Evolutionary conservation across 176 grass and related monocot genomes (phyloP), one percentile per base, ranked within the genome.

Genomic region (Themeda triandra): DNA sequence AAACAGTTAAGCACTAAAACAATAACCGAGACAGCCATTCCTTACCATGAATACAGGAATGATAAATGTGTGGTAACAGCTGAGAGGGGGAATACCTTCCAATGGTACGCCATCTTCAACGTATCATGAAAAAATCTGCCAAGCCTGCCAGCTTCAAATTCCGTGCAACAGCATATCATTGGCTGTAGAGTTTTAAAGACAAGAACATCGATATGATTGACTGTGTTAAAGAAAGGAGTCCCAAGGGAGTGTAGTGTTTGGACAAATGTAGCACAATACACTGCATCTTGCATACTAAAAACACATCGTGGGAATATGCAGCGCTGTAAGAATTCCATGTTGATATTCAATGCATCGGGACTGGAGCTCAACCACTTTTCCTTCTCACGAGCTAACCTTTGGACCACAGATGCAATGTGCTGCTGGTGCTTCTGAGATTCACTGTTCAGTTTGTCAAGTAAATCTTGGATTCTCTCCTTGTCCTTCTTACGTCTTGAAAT

Each of bases 151-250:
- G 97, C 97, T 82, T 99, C 97, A 79, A 87, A 95, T 87, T 99
- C 97, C 49, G 97, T 99, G 80, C 97, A 99, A 59, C 91, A 94
- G 86, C 93, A 99, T 79, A 99, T 96, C 93, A 99, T 96, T 67
- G 97, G 97, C 63, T 99, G 97, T 74, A 99, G 83, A 19, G 94
- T 89, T 86, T 94, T 99, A 81, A 91, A 99, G 64, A 99, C 85
- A 21, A 99, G 84, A 80, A 92, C 89, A 89, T 96, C 93, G 62
- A 99, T 92, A 94, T 99, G 91, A 81, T 94, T 91, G 40, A 96
- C 93, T 6, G 96, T 99, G 78, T 96, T 96, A 77, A 99, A 99
- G 82, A 86, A 93, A 72, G 93, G 93, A 80, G 96, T 99, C 44
- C 86, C 96, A 40, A 99, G 89, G 71, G 96, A 91, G 75, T 99